Percentiles rank a stretch among this genome's conserved stretches.
These are phyloP conservation scores for Clavariopsis aquatica DNA, from an alignment of 495 filamentous ascomycete species.

Conservation along the genomic window DNA sequence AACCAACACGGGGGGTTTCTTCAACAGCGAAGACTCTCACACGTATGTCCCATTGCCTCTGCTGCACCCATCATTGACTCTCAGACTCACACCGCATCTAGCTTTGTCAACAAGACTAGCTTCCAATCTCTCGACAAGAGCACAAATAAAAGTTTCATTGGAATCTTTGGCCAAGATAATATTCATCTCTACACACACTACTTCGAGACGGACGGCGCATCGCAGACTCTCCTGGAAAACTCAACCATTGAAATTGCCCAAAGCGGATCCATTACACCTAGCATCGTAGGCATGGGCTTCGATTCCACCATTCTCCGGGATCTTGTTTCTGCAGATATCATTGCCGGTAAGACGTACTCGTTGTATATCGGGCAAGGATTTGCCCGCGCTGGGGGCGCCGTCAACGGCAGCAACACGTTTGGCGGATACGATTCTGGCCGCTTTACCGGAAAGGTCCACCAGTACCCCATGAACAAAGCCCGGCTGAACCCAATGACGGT, in stretches of 20 bases:
- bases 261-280: slow-evolving; percentile 27
- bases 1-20: slow-evolving; percentile 36
- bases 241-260: slow-evolving; percentile 37
- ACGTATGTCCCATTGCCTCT: slow-evolving; percentile 23
- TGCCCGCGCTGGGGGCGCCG: slow-evolving; percentile 35
- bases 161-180: slow-evolving; percentile 33
- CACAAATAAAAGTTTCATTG: slow-evolving; percentile 17
- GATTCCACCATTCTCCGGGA: slow-evolving; percentile 38
- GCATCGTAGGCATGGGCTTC: slow-evolving; percentile 40
- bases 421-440: slow-evolving; percentile 44
- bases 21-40: slow-evolving; percentile 24
- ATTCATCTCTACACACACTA: slow-evolving; percentile 44
- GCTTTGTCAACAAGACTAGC: slow-evolving; percentile 19
- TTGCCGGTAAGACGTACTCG: slow-evolving; percentile 41
- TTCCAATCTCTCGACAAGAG: slow-evolving; percentile 31
- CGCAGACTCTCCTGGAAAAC: slow-evolving; percentile 31
- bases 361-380: slow-evolving; percentile 41
- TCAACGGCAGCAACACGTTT: slow-evolving; percentile 40
- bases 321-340: slow-evolving; percentile 29
- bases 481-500: slow-evolving; percentile 35
- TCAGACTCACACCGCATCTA: slow-evolving; percentile 3
- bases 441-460: slow-evolving; percentile 33
- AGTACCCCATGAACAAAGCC: slow-evolving; percentile 33
- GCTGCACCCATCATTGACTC: not conserved
- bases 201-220: slow-evolving; percentile 41